Evolutionary conservation across 306 rosid species (phyloP).

Genomic region (Prunus persica): Prunus_persica_NCBIv2 NC_034010.1:20717001-20717500

Average conservation of each 20-base stretch:
- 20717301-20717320: too few relatives aligned
- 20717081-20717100: neutral
- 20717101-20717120: neutral
- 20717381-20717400: neutral
- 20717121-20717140: too few relatives aligned
- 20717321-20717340: too few relatives aligned
- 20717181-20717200: too few relatives aligned
- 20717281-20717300: too few relatives aligned
- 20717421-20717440: neutral
- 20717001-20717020: conserved; percentile 43
- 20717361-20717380: neutral
- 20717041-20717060: conserved; percentile 6
- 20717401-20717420: neutral
- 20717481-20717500: neutral
- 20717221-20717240: too few relatives aligned
- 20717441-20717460: neutral
- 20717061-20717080: conserved; percentile 12
- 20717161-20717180: too few relatives aligned
- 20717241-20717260: too few relatives aligned
- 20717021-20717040: conserved; percentile 5
- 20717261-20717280: too few relatives aligned
- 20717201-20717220: too few relatives aligned
- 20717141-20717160: too few relatives aligned
- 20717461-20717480: neutral
- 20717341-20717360: too few relatives aligned